Base-by-base conservation (phyloP, 2,329 filamentous ascomycete species). In the Ceratocystis cubensis region DNA sequence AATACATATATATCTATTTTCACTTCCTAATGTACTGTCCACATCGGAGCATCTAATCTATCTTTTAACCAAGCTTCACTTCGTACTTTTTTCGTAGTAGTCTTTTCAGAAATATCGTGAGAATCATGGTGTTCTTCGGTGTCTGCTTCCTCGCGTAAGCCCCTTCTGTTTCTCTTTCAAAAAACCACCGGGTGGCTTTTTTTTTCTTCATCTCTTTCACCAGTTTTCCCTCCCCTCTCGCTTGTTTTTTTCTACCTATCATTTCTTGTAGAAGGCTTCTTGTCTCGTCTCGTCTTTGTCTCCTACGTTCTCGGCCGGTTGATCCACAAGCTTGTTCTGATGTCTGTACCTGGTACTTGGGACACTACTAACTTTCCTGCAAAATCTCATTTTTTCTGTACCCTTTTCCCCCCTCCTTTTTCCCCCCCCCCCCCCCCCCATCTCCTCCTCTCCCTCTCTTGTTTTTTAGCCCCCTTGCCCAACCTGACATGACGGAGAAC, bases 281-380 rank as follows among this genome's bases (percentile, higher is more conserved):
- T 50, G 20, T 64, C 46, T 64, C 28, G 62, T 50, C 22, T 64
- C 25, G 20, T 63, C 45, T 63, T 50, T 45, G 59, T 45, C 7
- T 7, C 37, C 59, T 37, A 45, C 44, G 30, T 62, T 41, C 59
- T 62, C 37, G 59, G 59, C 20, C 37, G 59, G 17, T 20, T 59
- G 28, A 15, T 45, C 17, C 17, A 62, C 28, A 33, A 41, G 10
- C 37, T 41, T 41, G 10, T 4, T 41, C 37, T 41, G 37, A 13
- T 41, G 2, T 30, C 53, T 33, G 53, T 59, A 59, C 53, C 53
- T 33, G 53, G 28, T 59, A 59, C 53, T 59, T 59, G 28, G 53
- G 53, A 57, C 13, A 45, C 59, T 22, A 10, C 59, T 20, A 45
- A 22, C 22, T 22, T 45, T 45, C 30, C 17, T 13, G 41, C 44